phyloP scores from a whole-genome alignment of 345 rosid genomes.

The Geranium brycei region DNA sequence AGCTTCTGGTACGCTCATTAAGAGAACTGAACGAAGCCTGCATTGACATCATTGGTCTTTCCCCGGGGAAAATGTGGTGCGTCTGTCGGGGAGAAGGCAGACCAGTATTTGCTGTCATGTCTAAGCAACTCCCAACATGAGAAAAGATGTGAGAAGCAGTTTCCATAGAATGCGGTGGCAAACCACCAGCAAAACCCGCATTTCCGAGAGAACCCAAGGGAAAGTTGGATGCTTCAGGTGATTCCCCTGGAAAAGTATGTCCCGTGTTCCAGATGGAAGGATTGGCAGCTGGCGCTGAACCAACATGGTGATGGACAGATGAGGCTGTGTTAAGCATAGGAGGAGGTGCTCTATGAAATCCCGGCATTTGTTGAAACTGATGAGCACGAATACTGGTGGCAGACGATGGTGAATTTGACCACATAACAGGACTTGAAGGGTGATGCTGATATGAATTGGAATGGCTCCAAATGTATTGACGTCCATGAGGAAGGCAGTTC shows the following conservation, averaged over 20 bases:
- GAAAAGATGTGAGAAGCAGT: constrained; percentile 41
- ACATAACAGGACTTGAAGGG: constrained; percentile 56
- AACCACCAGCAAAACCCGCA: neutral
- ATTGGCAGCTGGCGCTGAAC: constrained; percentile 73
- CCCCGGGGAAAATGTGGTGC: constrained; percentile 25
- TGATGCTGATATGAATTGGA: constrained; percentile 20
- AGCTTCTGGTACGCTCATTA: constrained; percentile 35
- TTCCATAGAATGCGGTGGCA: too few species aligned
- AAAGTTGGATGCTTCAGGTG: constrained; percentile 63
- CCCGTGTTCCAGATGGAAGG: constrained; percentile 72
- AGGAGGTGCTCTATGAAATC: constrained; percentile 54
- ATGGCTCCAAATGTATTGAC: too few species aligned
- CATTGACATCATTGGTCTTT: constrained; percentile 27
- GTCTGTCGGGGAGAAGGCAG: neutral
- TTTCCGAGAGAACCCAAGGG: constrained; percentile 63
- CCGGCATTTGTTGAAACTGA: constrained; percentile 40
- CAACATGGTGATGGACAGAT: constrained; percentile 62
- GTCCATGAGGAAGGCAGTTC: constrained; percentile 37
- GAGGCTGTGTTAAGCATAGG: constrained; percentile 41
- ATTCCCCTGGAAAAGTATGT: constrained; percentile 53
- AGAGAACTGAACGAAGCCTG: constrained; percentile 30
- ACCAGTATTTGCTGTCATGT: constrained; percentile 25
- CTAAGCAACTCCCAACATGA: constrained; percentile 36
- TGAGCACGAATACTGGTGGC: constrained; percentile 43
- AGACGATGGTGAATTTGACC: constrained; percentile 68